Evolutionary conservation across 2,329 filamentous ascomycete species (phyloP).

Genomic region (Scorias spongiosa): DNA sequence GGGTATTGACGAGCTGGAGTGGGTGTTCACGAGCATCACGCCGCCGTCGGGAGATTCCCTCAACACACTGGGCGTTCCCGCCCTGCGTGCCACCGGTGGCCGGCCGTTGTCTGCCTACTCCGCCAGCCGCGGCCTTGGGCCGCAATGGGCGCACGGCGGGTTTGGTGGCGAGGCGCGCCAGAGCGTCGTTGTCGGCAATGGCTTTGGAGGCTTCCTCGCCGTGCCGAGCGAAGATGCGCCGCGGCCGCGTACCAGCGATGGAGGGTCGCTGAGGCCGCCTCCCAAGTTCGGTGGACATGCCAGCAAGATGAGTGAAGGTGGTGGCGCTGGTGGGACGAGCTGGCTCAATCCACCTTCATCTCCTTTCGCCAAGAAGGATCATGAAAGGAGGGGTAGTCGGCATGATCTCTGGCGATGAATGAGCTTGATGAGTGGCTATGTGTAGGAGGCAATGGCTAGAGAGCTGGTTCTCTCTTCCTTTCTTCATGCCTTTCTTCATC

Average conservation of each 20-base stretch:
- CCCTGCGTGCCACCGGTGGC: slow-evolving; percentile 24
- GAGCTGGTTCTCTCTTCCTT: background rate
- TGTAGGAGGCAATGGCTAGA: too few relatives aligned
- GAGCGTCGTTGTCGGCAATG: slow-evolving; percentile 51
- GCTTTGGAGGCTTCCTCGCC: slow-evolving; percentile 50
- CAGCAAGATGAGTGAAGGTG: slow-evolving; percentile 4
- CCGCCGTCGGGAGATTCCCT: slow-evolving; percentile 28
- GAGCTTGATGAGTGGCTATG: background rate
- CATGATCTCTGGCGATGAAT: slow-evolving; percentile 21
- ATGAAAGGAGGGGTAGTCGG: slow-evolving; percentile 16
- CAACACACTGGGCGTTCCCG: slow-evolving; percentile 21
- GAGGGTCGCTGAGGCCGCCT: slow-evolving; percentile 3
- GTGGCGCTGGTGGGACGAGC: slow-evolving; percentile 1
- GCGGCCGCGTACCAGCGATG: slow-evolving; percentile 16
- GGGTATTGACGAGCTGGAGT: slow-evolving; percentile 51
- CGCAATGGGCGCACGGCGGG: slow-evolving; percentile 34
- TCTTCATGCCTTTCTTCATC: background rate
- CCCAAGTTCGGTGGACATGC: slow-evolving; percentile 5
- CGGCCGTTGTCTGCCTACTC: slow-evolving; percentile 31
- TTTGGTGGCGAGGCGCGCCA: slow-evolving; percentile 41
- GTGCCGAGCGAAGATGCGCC: slow-evolving; percentile 39
- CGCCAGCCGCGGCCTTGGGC: slow-evolving; percentile 32
- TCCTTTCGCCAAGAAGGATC: background rate
- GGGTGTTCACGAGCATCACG: slow-evolving; percentile 49
- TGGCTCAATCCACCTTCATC: slow-evolving; percentile 13